Percentiles rank a stretch among this genome's conserved stretches.
These are phyloP conservation scores for Glycyrrhiza uralensis DNA, from an alignment of 306 rosid genomes.

Conservation along the genomic window DNA sequence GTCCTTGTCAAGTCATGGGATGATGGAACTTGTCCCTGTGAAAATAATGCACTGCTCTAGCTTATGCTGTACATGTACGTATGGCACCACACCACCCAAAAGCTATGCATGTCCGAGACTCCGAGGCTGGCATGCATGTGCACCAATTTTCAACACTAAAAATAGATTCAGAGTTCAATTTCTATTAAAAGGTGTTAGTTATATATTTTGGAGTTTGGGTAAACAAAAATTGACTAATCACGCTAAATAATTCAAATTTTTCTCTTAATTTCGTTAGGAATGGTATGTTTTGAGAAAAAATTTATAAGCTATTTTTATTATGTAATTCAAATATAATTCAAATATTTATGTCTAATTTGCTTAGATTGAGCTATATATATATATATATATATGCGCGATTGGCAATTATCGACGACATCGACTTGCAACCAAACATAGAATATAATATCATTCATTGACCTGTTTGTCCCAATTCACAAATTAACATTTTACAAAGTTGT, in stretches of 20 bases:
- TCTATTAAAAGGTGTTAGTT: no score
- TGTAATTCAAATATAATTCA: no score
- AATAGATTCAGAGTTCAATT: no score
- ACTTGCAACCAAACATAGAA: not conserved
- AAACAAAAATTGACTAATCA: constrained; percentile 3
- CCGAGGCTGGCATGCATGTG: not conserved
- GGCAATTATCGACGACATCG: not conserved
- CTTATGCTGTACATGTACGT: not conserved
- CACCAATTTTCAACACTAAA: not conserved
- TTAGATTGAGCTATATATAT: no score
- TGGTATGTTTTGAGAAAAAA: not conserved
- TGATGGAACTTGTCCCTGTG: not conserved
- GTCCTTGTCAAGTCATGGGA: constrained; percentile 16
- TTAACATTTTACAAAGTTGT: no score
- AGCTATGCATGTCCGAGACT: not conserved
- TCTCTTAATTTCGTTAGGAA: not conserved
- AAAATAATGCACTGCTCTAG: not conserved
- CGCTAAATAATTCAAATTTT: not conserved
- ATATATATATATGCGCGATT: no score
- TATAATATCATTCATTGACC: no score
- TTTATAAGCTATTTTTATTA: not conserved
- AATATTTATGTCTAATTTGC: not conserved
- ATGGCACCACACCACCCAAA: constrained; percentile 5
- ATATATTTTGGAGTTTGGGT: not conserved
- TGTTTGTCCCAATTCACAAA: not conserved